Conservation (phyloP, 176 grass and related monocot species). For the Phyllostachys edulis region DNA sequence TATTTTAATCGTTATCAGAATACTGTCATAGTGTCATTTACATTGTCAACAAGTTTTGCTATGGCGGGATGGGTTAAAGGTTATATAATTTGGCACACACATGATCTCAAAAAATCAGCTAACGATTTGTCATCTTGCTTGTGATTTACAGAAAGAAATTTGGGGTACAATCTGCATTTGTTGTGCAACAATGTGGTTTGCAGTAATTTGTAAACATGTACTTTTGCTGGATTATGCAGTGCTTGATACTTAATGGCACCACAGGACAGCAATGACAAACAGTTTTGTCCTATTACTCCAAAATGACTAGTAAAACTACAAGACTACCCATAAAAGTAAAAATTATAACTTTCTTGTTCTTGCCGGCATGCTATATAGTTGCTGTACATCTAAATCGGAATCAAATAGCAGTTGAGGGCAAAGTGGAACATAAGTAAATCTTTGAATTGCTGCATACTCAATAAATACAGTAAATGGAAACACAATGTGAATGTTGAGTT, state of each 20-base stretch:
- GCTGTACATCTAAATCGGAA: not conserved
- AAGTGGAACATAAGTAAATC: not conserved
- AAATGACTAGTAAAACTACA: not conserved
- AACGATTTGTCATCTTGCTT: not conserved
- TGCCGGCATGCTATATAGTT: not conserved
- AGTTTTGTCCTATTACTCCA: not conserved
- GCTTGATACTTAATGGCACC: not conserved
- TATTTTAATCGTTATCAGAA: not conserved
- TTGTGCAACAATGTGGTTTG: not conserved
- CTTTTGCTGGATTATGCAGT: not conserved
- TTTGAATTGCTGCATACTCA: not conserved
- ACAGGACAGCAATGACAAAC: not conserved
- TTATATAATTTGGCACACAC: not conserved
- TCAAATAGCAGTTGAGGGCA: not conserved
- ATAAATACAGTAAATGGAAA: not conserved
- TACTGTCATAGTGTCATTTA: not conserved
- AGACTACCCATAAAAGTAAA: not conserved
- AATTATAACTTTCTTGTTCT: not conserved
- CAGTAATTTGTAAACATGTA: not conserved
- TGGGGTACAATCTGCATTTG: not conserved
- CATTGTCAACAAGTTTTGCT: not conserved
- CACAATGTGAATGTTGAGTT: not conserved
- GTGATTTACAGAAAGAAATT: not conserved
- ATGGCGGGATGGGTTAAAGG: not conserved
- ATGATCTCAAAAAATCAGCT: not conserved